Evolutionary conservation across 2,329 filamentous ascomycete species (phyloP).

Genomic region (Fusarium pseudoanthophilum): DNA sequence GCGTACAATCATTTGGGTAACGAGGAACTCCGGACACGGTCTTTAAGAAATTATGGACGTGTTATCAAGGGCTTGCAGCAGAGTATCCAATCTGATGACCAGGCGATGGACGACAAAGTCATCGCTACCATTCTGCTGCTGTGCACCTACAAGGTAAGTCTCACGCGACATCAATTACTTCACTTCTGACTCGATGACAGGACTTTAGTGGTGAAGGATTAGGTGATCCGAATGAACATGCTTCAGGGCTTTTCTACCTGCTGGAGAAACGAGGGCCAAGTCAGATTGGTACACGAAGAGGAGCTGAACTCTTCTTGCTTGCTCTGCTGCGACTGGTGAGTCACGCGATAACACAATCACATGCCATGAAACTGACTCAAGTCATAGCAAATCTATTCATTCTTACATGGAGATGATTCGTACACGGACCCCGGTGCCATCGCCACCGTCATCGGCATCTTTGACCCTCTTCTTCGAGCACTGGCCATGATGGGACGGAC

Average conservation of each 20-base stretch:
- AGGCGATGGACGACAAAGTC: slow-evolving; percentile 46
- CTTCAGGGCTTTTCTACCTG: slow-evolving; percentile 48
- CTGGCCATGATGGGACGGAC: slow-evolving; percentile 48
- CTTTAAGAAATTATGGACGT: slow-evolving; percentile 46
- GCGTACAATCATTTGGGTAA: slow-evolving; percentile 49
- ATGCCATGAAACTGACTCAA: background rate
- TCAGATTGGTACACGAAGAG: slow-evolving; percentile 46
- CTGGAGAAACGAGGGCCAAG: slow-evolving; percentile 47
- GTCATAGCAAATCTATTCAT: slow-evolving; percentile 48
- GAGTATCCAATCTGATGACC: slow-evolving; percentile 39
- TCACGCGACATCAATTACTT: no score
- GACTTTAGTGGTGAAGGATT: slow-evolving; percentile 48
- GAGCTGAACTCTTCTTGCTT: slow-evolving; percentile 47
- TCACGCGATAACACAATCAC: background rate
- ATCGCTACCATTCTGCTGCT: slow-evolving; percentile 47
- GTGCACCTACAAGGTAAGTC: slow-evolving; percentile 45
- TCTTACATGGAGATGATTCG: slow-evolving; percentile 45
- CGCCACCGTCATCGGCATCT: slow-evolving; percentile 42
- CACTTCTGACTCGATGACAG: slow-evolving; percentile 27
- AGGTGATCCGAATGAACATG: slow-evolving; percentile 47
- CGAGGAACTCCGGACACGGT: slow-evolving; percentile 42
- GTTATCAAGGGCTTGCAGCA: slow-evolving; percentile 46
- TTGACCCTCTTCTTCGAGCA: slow-evolving; percentile 47
- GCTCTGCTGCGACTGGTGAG: slow-evolving; percentile 47
- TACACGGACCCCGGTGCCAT: slow-evolving; percentile 48